Conservation (phyloP, 2,329 filamentous ascomycete species). For the Sclerotinia subarctica region DNA sequence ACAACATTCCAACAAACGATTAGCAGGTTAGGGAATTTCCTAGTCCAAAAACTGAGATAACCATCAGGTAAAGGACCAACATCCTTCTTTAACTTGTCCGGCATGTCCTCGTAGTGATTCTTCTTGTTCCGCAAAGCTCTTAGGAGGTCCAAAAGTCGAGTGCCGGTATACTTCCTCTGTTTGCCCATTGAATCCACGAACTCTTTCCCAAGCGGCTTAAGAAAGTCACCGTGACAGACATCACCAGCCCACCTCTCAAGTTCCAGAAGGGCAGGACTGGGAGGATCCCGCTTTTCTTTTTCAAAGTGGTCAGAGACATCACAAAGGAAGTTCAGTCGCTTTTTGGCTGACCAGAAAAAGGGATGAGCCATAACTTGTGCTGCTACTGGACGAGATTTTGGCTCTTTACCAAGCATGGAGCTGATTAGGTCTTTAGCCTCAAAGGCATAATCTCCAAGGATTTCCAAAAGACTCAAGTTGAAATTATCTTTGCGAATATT, state of each 20-base stretch:
- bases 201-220: constrained; percentile 68
- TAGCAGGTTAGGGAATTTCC: constrained; percentile 62
- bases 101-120: constrained; percentile 97
- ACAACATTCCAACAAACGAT: constrained; percentile 65
- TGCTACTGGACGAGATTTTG: constrained; percentile 64
- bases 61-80: constrained; percentile 63
- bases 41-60: constrained; percentile 67
- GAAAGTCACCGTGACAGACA: constrained; percentile 70
- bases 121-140: constrained; percentile 92
- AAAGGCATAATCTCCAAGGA: constrained; percentile 76
- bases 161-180: constrained; percentile 90
- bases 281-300: constrained; percentile 81
- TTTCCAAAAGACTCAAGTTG: constrained; percentile 66
- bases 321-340: constrained; percentile 87
- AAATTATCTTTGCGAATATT: constrained; percentile 92
- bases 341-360: constrained; percentile 93
- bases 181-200: constrained; percentile 90
- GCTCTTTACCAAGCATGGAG: constrained; percentile 65
- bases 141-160: constrained; percentile 78
- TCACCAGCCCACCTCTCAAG: constrained; percentile 53
- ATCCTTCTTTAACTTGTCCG: constrained; percentile 67
- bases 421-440: constrained; percentile 85
- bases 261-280: constrained; percentile 62
- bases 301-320: constrained; percentile 97
- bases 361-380: constrained; percentile 83